Evolutionary conservation across 768 basidiomycete genomes (phyloP).

Genomic region (Strobilomyces confusus): DNA sequence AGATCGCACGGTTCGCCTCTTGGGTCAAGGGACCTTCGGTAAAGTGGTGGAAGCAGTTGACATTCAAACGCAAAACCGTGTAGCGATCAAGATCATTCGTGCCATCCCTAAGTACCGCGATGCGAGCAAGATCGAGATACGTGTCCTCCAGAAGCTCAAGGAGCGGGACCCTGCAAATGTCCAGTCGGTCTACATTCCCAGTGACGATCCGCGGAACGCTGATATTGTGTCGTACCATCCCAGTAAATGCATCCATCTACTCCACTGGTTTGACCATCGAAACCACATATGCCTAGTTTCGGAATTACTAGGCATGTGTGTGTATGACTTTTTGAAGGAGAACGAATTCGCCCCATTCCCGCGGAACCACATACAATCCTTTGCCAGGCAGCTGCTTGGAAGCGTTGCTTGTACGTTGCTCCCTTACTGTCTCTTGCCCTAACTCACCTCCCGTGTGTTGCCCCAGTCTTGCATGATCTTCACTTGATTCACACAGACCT

Average conservation of each 20-base stretch:
- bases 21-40: constrained; percentile 98
- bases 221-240: constrained; percentile 1
- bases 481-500: constrained; percentile 96
- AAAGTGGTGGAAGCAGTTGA: constrained; percentile 96
- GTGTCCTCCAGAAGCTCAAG: constrained; percentile 88
- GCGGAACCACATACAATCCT: constrained; percentile 92
- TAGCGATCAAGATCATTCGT: constrained; percentile 98
- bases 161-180: constrained; percentile 83
- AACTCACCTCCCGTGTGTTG: constrained; percentile 5
- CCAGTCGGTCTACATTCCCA: constrained; percentile 56
- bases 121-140: constrained; percentile 96
- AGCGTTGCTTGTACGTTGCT: constrained; percentile 85
- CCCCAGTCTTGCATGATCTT: constrained; percentile 82
- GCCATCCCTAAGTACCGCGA: constrained; percentile 99
- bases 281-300: constrained; percentile 98
- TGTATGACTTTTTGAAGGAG: constrained; percentile 98
- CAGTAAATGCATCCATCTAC: constrained; percentile 96
- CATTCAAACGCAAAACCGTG: constrained; percentile 65
- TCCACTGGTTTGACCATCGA: constrained; percentile 93
- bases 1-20: constrained; percentile 89
- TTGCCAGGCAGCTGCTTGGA: constrained; percentile 85
- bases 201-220: constrained; percentile 20
- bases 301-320: constrained; percentile 93
- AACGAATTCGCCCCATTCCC: constrained; percentile 97
- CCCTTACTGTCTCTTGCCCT: neutral